Percentiles rank a stretch among this genome's conserved stretches.
Conservation (phyloP, 768 basidiomycete genomes). For the Suillus occidentalis region DNA sequence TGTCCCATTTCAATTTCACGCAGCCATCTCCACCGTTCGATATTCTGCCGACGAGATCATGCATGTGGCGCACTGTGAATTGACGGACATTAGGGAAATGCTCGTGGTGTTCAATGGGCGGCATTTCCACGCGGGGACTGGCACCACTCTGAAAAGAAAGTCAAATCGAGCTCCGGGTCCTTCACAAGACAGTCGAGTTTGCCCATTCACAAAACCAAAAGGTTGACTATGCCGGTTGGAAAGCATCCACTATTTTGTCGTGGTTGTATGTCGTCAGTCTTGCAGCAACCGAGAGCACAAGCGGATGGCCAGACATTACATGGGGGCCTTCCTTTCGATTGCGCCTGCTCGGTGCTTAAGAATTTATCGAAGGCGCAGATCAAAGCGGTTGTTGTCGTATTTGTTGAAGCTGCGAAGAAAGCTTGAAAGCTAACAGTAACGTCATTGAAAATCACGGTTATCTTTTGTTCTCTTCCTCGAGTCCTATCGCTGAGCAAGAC, state of each 20-base stretch:
- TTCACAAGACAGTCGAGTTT: conserved; percentile 74
- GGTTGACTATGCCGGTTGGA: conserved; percentile 77
- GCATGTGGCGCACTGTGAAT: conserved; percentile 65
- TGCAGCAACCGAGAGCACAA: conserved; percentile 30
- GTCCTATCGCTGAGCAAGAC: conserved; percentile 65
- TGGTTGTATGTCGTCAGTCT: conserved; percentile 37
- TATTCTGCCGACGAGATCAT: conserved; percentile 72
- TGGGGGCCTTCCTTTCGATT: conserved; percentile 60
- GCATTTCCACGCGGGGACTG: conserved; percentile 64
- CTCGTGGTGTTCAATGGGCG: conserved; percentile 33
- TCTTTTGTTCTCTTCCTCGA: conserved; percentile 65
- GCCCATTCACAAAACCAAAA: conserved; percentile 65
- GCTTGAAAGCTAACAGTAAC: conserved; percentile 65
- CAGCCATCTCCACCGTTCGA: conserved; percentile 74
- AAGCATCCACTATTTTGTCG: conserved; percentile 57
- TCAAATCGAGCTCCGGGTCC: conserved; percentile 57
- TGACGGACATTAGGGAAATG: not conserved
- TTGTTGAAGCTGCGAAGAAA: conserved; percentile 50
- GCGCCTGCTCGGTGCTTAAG: conserved; percentile 55
- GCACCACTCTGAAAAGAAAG: conserved; percentile 73
- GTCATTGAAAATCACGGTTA: conserved; percentile 72
- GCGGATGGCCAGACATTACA: conserved; percentile 70
- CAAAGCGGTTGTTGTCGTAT: conserved; percentile 58
- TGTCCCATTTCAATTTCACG: not conserved
- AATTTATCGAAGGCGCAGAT: conserved; percentile 58